Evolutionary conservation across 306 rosid species (phyloP), one percentile per base, ranked within the genome.

Genomic region (Pyrus bretschneideri): DNA sequence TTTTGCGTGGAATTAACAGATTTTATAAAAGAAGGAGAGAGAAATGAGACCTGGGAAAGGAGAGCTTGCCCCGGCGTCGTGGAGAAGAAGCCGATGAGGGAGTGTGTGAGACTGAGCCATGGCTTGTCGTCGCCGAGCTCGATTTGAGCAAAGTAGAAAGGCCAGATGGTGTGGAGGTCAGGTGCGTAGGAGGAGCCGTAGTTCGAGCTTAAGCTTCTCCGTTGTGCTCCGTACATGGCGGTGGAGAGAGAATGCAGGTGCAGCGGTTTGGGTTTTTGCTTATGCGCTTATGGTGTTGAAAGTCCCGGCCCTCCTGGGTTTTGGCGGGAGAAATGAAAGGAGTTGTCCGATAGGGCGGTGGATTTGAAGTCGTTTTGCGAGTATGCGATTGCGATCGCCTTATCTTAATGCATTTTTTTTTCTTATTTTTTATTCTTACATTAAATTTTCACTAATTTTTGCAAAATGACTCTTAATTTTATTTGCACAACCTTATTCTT

Each of bases 21-120:
- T 23, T 40, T 68, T n/a, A 44, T 40, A 68, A 19, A 19, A 61
- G 13, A 22, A 45, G 10, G 23, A 52, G 79, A 61, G 65, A 40
- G 76, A 75, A 6, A 15, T 5, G 12, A 30, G 18, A 86, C 98
- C 89, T 92, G 93, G 42, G 93, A 89, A 77, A 72, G 80, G 67
- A 89, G 71, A 72, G 51, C 57, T 67, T 83, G 82, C 22, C 91
- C 92, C 1, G 76, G 33, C 1, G 83, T 78, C 29, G 96, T 85
- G 23, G 90, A 88, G 70, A 92, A 87, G 85, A 92, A 90, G 77
- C 73, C 59, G 67, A 81, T 3, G 84, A 95, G 93, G 76, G 84
- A 79, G 51, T 87, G 77, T 5, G 81, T 77, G 90, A 95, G 92
- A 58, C 78, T 77, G 76, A 87, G 80, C 83, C 87, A 89, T 69